Evolutionary conservation across 208 protist genomes (phyloP), one percentile per base, ranked within the genome.

Genomic region (Crithidia bombi): DNA sequence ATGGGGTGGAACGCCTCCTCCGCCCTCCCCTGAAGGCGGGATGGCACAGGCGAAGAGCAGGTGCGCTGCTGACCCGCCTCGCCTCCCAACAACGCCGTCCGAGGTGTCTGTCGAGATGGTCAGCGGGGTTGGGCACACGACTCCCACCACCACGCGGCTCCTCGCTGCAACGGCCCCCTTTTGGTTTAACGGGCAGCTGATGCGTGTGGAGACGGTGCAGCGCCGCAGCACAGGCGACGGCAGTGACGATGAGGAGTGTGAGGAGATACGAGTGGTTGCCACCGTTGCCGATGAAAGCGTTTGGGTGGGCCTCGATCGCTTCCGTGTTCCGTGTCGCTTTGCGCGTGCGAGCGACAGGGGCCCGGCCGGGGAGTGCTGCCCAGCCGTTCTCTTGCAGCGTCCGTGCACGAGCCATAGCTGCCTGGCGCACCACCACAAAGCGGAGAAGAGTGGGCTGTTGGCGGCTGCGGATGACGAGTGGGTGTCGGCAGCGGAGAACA

Each of bases 181-280:
- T 35, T 64, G 57, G 57, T 64, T 51, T 43, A 64, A 64, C 43
- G 57, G 57, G 4, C 41, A 38, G 6, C 41, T 49, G 3, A 62
- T 47, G 56, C 38, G 38, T 33, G 56, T 41, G 10, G 38, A 62
- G 56, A 19, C 38, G 4, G 56, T 47, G 3, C 7, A n/a, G 10
- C 5, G 28, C 3, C 50, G 36, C 36, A 6, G 28, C 28, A 21
- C 10, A 5, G 28, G 15, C 2, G 50, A 49, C 44, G 19, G 19
- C 10, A 49, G 14, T 10, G 44, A 0, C 7, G 32, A 10, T 25
- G 30, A 15, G 32, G 56, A 17, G 3, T 21, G 56, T 15, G 56
- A 46, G 38, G 35, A 46, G 25, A 49, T 30, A 2, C 35, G 36
- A 5, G 21, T 62, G 38, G 21, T 17, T 32, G 10, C 19, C 41